A percentile compares a stretch with the other conserved stretches of the same genome.
Evolutionary conservation across 768 basidiomycete species (phyloP).

Genomic region (Kondoa subrosea): DNA sequence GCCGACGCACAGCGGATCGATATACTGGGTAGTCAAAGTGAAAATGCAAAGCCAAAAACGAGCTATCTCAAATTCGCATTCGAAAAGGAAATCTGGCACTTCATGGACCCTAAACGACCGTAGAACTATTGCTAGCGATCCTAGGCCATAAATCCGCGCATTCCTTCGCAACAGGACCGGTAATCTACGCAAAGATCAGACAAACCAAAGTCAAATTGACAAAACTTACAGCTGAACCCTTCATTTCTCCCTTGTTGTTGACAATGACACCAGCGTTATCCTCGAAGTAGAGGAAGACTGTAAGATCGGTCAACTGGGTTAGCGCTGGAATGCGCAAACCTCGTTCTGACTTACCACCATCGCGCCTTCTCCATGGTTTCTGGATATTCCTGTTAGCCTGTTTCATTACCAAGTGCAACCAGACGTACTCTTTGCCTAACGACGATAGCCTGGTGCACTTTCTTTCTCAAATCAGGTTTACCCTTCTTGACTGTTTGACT

Average conservation of each 20-base stretch:
- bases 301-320: neutral
- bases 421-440: slow-evolving; percentile 97
- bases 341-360: slow-evolving; percentile 59
- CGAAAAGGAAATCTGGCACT: neutral
- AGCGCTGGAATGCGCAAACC: neutral
- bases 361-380: slow-evolving; percentile 93
- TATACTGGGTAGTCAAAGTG: no score
- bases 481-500: slow-evolving; percentile 74
- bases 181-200: slow-evolving; percentile 41
- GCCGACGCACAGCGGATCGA: no score
- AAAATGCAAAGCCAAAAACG: neutral
- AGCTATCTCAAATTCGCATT: slow-evolving; percentile 30
- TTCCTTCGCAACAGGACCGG: slow-evolving; percentile 97
- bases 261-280: slow-evolving; percentile 38
- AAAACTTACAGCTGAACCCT: slow-evolving; percentile 48
- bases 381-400: no score
- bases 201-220: neutral
- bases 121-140: no score
- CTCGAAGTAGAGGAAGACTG: slow-evolving; percentile 20
- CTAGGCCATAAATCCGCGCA: no score
- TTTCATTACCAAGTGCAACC: no score
- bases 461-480: slow-evolving; percentile 98
- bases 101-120: neutral
- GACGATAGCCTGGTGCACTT: slow-evolving; percentile 95
- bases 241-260: slow-evolving; percentile 99